Base-by-base conservation (phyloP, 2,329 filamentous ascomycete genomes). In the Paramyrothecium sp. region DNA sequence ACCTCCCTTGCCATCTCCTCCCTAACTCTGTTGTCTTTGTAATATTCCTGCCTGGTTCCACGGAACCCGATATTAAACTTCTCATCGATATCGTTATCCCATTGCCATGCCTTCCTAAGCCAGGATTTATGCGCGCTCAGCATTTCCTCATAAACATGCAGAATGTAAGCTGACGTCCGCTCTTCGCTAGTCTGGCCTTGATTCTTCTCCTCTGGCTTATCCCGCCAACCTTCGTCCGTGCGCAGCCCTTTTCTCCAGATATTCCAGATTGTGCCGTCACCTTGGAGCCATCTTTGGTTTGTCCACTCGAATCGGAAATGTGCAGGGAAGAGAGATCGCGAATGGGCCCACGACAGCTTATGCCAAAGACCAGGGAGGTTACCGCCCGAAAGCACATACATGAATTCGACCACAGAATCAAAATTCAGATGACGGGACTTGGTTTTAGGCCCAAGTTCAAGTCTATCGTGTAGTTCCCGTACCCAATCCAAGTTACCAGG, bases 351-450 rank as follows among this genome's bases (percentile, higher is more conserved):
- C 21, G 47, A 50, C 47, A 50, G 47, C 23, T 50, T 50, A 13
- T 50, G 47, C 47, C 47, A 50, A 23, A 50, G 13, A 20, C 47
- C 47, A 1, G 47, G 47, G 12, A 50, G 47, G 4, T 50, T 50
- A 7, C 47, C 47, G 13, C 47, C 47, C 21, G 47, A 50, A 16
- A 50, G 47, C 20, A 23, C 47, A 23, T 50, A 50, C 47, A 50
- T 50, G 47, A 50, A 50, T 19, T 50, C 47, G 47, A 50, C 47
- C 19, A 50, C 47, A 21, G 47, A 50, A 13, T 50, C 47, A 50
- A 50, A 50, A 17, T 50, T 50, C 47, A 50, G 13, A 13, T 50
- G 47, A 22, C 20, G 47, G 12, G 20, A 11, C 4, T 23, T 20
- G 17, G 47, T 50, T 21, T 50, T 50, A 7, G 47, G 4, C 47